Conservation (phyloP, 2,329 filamentous ascomycete species). For the Curvularia hawaiiensis region DNA sequence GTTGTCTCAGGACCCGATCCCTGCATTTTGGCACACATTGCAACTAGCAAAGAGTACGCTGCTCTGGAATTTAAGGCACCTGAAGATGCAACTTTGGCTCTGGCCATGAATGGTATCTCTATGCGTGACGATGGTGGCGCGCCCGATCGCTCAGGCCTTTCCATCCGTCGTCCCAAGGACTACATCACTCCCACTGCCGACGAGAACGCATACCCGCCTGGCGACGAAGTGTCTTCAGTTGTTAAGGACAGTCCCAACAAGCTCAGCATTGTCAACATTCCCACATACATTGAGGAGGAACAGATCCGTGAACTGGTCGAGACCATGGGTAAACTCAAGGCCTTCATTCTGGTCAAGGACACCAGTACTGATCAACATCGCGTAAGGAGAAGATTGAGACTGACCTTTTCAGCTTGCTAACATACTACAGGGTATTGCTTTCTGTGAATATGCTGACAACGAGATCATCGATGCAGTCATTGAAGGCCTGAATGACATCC, state of each 20-base stretch:
- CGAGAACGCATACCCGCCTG: constrained; percentile 68
- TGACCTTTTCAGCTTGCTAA: constrained; percentile 16
- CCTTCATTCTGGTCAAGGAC: constrained; percentile 90
- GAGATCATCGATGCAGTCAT: constrained; percentile 81
- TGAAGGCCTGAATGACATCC: constrained; percentile 90
- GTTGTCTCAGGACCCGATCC: constrained; percentile 83
- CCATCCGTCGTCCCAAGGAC: constrained; percentile 88
- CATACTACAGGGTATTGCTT: constrained; percentile 78
- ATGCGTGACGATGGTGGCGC: constrained; percentile 71
- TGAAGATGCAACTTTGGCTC: constrained; percentile 85
- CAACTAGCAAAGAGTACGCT: constrained; percentile 79
- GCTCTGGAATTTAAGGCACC: constrained; percentile 89
- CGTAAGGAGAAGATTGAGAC: constrained; percentile 58
- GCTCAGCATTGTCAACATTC: constrained; percentile 89
- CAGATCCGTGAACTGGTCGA: constrained; percentile 89
- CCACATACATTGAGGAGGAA: constrained; percentile 84
- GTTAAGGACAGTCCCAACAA: constrained; percentile 96
- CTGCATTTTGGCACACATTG: constrained; percentile 81
- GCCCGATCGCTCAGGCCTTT: constrained; percentile 62
- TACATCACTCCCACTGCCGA: constrained; percentile 84
- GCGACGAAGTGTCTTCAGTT: constrained; percentile 75
- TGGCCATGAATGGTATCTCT: constrained; percentile 85
- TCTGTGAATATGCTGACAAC: constrained; percentile 90
- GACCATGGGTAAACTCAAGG: constrained; percentile 90
- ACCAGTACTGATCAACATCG: constrained; percentile 82